Evolutionary conservation across 257 asterid genomes (phyloP).

Genomic region (Petunia secreta): DNA sequence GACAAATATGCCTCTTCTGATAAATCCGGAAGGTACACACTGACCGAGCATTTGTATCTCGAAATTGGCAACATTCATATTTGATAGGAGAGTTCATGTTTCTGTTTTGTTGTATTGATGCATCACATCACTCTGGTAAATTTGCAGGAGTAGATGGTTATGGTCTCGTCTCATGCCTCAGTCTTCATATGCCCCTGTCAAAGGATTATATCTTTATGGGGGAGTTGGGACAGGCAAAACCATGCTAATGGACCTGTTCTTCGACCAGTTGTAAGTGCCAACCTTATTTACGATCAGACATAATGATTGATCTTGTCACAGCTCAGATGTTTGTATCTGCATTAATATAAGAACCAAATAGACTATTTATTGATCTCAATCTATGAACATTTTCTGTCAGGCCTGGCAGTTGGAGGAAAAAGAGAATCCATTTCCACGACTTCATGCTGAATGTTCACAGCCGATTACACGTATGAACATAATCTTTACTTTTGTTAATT

Average conservation of each 20-base stretch:
- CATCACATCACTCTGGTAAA: constrained; percentile 13
- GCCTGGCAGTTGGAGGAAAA: constrained; percentile 88
- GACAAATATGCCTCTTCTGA: constrained; percentile 73
- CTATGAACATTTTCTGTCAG: constrained; percentile 44
- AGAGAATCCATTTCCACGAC: constrained; percentile 95
- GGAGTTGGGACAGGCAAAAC: constrained; percentile 99
- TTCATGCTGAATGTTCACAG: constrained; percentile 93
- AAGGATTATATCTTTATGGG: constrained; percentile 93
- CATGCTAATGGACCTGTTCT: constrained; percentile 94
- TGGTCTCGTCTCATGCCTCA: constrained; percentile 89
- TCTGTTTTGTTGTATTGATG: not conserved
- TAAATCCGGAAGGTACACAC: constrained; percentile 71
- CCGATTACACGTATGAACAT: constrained; percentile 71
- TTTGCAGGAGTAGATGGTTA: constrained; percentile 87
- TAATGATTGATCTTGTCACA: not conserved
- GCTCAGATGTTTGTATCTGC: constrained; percentile 1
- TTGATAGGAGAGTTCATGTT: not conserved
- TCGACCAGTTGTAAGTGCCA: constrained; percentile 63
- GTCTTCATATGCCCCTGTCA: constrained; percentile 65
- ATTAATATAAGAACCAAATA: not conserved
- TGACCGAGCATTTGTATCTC: not conserved
- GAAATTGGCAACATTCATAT: not conserved
- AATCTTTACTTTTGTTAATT: not conserved
- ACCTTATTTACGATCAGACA: not conserved
- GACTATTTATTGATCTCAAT: not conserved